Evolutionary conservation across 768 basidiomycete species (phyloP), one percentile per base, ranked within the genome.

Genomic region (Hygrocybe coccinea): DNA sequence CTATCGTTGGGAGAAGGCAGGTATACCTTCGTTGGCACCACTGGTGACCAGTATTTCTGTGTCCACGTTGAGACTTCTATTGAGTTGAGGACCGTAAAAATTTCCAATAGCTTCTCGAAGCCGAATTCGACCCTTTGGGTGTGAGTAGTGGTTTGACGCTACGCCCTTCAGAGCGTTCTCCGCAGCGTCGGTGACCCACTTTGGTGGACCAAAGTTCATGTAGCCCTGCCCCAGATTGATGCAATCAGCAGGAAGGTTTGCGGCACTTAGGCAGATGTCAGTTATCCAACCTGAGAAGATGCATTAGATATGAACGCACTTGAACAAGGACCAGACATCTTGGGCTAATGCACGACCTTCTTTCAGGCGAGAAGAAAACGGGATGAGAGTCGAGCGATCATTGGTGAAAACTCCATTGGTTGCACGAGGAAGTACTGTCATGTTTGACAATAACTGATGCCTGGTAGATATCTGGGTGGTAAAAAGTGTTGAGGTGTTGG

Each of bases 221-320:
- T 92, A 95, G 3, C 88, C 88, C 69, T 86, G 95, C 3, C 95
- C 95, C 43, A 99, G 86, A 71, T 99, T 99, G 67, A 99, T 89
- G 60, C 91, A 92, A 67, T 97, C 91, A 9, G 82, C 59, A 0
- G 95, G 95, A 59, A 98, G 79, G 65, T 97, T 95, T 39, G 79
- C 86, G 43, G 81, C 91, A 67, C 93, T 97, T 67, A 17, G 54
- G 36, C 29, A 51, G 34, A 57, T 63, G 45, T 36, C 22, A 47
- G 17, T n/a, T 39, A 45, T 43, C 54, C 64, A 38, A 11, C 38
- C 44, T 22, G 44, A 50, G 21, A 47, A 35, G 35, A 57, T 36
- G 25, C 25, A 22, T 14, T 12, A 51, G 24, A 54, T 35, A 55
- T 45, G 54, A 50, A 55, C 75, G 47, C 58, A 90, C 91, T 89